Conservation (phyloP, 2,329 filamentous ascomycete genomes). For the Celoporthe dispersa region DNA sequence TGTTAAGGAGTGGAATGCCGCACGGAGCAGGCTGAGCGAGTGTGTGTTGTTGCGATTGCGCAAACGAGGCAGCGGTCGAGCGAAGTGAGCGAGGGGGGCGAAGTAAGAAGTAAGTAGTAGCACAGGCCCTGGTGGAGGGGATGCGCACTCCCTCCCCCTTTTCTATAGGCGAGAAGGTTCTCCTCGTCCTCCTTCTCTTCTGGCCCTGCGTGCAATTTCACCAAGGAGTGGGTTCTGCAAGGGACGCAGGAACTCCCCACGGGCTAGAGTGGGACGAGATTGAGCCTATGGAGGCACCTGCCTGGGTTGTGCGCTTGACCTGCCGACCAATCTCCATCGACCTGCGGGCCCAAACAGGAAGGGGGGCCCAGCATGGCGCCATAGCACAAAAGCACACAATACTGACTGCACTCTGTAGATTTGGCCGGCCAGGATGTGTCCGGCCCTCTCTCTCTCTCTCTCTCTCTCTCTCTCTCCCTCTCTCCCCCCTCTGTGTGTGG, state of each 20-base stretch:
- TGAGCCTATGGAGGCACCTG: conserved; percentile 1
- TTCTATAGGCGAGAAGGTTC: conserved; percentile 3
- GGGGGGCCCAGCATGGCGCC: neutral
- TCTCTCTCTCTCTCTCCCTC: too few relatives aligned
- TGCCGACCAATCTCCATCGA: conserved; percentile 2
- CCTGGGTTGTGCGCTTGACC: neutral
- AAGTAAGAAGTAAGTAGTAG: conserved; percentile 3
- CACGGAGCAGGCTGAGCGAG: conserved; percentile 28
- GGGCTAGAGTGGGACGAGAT: conserved; percentile 9
- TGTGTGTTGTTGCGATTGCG: neutral
- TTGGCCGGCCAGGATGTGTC: too few relatives aligned
- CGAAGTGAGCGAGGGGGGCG: conserved; percentile 4
- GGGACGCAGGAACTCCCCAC: conserved; percentile 19
- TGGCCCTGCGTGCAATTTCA: conserved; percentile 25
- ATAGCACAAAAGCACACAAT: neutral
- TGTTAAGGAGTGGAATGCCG: conserved; percentile 27
- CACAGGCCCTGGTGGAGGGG: conserved; percentile 10
- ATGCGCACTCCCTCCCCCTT: conserved; percentile 20
- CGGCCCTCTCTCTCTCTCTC: too few relatives aligned
- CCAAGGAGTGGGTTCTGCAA: conserved; percentile 24
- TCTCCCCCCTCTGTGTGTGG: too few relatives aligned
- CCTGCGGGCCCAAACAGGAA: conserved; percentile 10
- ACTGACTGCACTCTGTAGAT: too few relatives aligned
- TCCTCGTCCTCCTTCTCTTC: neutral
- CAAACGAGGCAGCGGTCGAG: neutral